Conservation (phyloP, 1,284 basidiomycete species). For the Naganishia sp. region DNA sequence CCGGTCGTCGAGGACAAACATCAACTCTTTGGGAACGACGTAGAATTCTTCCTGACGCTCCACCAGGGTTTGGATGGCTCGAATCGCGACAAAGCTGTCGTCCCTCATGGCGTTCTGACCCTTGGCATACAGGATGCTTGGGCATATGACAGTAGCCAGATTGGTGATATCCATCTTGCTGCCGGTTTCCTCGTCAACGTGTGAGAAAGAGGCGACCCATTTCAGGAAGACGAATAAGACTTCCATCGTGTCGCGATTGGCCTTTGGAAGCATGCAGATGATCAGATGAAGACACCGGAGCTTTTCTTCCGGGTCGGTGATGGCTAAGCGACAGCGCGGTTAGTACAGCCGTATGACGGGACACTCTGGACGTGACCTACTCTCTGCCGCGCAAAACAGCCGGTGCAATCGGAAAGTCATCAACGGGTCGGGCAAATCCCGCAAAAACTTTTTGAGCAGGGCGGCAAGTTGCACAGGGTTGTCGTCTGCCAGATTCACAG, state of each 20-base stretch:
- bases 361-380: too few species aligned
- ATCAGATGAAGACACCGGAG: constrained; percentile 83
- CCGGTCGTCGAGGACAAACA: constrained; percentile 72
- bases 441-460: constrained; percentile 92
- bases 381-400: constrained; percentile 82
- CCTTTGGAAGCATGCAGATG: constrained; percentile 82
- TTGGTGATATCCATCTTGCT: constrained; percentile 98
- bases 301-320: constrained; percentile 75
- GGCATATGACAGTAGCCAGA: constrained; percentile 95
- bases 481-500: constrained; percentile 89
- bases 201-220: constrained; percentile 99
- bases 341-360: neutral
- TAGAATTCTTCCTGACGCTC: constrained; percentile 95
- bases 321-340: constrained; percentile 56
- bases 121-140: constrained; percentile 87
- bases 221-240: constrained; percentile 97
- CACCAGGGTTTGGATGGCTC: constrained; percentile 77
- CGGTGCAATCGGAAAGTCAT: constrained; percentile 92
- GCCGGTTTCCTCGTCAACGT: constrained; percentile 96
- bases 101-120: constrained; percentile 84
- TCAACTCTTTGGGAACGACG: constrained; percentile 80
- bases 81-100: constrained; percentile 89
- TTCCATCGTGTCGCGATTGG: constrained; percentile 95
- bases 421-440: constrained; percentile 93
- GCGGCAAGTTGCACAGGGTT: constrained; percentile 97